Conservation (phyloP, 345 rosid genomes). For the Xanthoceras sorbifolium region DNA sequence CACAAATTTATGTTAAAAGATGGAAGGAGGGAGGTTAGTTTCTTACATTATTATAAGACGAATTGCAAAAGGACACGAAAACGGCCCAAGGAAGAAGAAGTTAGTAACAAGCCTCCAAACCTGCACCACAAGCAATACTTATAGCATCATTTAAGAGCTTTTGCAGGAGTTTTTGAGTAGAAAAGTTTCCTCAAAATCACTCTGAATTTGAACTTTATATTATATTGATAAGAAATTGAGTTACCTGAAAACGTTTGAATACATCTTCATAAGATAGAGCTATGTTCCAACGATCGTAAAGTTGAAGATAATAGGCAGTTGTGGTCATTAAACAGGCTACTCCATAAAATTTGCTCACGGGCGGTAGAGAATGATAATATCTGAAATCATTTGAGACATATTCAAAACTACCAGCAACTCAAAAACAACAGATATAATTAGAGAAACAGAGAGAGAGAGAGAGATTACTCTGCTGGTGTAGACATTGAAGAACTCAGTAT, state of each 20-base stretch:
- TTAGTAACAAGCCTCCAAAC: slow-evolving; percentile 65
- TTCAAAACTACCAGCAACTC: not conserved
- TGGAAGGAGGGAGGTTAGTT: not conserved
- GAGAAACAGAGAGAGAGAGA: slow-evolving; percentile 11
- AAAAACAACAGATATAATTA: not conserved
- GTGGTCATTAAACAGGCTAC: slow-evolving; percentile 63
- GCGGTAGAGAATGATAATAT: slow-evolving; percentile 59
- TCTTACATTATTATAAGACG: slow-evolving; percentile 60
- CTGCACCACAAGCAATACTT: slow-evolving; percentile 28
- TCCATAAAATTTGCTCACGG: slow-evolving; percentile 69
- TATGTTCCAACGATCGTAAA: slow-evolving; percentile 36
- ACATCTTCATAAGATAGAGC: slow-evolving; percentile 52
- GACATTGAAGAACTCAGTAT: slow-evolving; percentile 37
- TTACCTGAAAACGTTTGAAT: slow-evolving; percentile 57
- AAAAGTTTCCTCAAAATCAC: not conserved
- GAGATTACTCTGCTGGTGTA: slow-evolving; percentile 58
- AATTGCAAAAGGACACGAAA: slow-evolving; percentile 54
- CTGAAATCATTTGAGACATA: slow-evolving; percentile 26
- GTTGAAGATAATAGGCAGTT: slow-evolving; percentile 42
- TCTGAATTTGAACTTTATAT: too few species aligned
- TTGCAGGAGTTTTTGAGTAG: not conserved
- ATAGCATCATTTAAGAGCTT: not conserved
- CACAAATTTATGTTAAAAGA: not conserved
- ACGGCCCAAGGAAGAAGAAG: slow-evolving; percentile 60
- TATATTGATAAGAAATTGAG: too few species aligned